Evolutionary conservation across 257 asterid species (phyloP), one percentile per base, ranked within the genome.

Genomic region (Anisodus acutangulus): DNA sequence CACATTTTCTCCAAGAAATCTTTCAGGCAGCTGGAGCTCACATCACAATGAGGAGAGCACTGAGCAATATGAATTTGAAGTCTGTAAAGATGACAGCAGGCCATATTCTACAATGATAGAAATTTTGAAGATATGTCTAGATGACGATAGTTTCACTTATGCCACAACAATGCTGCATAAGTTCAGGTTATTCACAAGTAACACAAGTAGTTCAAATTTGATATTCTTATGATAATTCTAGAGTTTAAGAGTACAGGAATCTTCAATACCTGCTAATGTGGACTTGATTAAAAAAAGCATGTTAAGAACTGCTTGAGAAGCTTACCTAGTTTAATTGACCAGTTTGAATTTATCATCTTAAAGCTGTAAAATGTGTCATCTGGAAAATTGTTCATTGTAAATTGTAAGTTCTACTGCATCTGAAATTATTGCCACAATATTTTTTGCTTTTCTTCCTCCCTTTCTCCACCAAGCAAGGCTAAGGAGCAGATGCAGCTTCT

Each of bases 1-100:
- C 91, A 92, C 97, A 19, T 90, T 93, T 86, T 92, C 98, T 85
- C 98, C 98, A 35, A 88, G 91, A 88, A 90, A 95, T 85, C 84
- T 90, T 80, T 93, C 97, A 69, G 95, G 93, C 64, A 92, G 91
- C 85, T 95, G 93, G 97, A 95, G 98, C 85, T 95, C 95, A 79
- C 96, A 85, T 80, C 89, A 88, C 74, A 89, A 84, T 78, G 93
- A 93, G 70, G 97, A 92, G 70, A 85, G 78, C 66, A 84, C 80
- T 9, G 91, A 87, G 79, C 79, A 58, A n/a, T 59, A 80, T n/a
- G 80, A 90, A 76, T 83, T 85, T 78, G 94, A 89, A 80, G 84
- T 87, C 68, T 83, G 84, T n/a, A 89, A 89, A 88, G 92, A 87
- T 81, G 95, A 87, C 17, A 76, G 71, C 62, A 89, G 87, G 63